Conservation (phyloP, 805 yeast genomes). For the Cyberlindnera euphorbiiphila region DNA sequence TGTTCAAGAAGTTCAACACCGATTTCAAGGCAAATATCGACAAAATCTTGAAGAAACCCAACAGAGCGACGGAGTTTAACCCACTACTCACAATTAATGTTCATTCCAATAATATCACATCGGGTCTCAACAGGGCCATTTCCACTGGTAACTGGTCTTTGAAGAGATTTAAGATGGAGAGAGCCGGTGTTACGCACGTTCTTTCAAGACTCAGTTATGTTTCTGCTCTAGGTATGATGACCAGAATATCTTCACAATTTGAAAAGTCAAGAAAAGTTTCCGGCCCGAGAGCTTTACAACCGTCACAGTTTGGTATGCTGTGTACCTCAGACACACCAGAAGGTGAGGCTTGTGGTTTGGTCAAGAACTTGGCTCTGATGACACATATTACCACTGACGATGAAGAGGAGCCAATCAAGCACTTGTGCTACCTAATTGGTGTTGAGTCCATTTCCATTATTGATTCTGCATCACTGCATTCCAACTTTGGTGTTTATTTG, state of each 20-base stretch:
- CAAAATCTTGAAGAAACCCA: constrained; percentile 88
- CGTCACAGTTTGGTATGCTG: constrained; percentile 98
- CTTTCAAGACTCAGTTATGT: constrained; percentile 87
- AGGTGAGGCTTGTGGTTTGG: constrained; percentile 99
- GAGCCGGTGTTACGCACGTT: constrained; percentile 99
- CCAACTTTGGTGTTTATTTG: constrained; percentile 78
- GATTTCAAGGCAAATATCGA: constrained; percentile 95
- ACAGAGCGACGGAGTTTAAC: constrained; percentile 92
- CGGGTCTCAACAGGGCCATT: constrained; percentile 92
- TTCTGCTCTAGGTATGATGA: constrained; percentile 98
- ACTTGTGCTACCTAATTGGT: constrained; percentile 76
- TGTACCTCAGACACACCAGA: constrained; percentile 99
- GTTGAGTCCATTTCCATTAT: constrained; percentile 80
- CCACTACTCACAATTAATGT: constrained; percentile 86
- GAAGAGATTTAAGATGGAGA: constrained; percentile 98
- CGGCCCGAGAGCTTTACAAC: constrained; percentile 98
- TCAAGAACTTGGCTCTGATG: constrained; percentile 94
- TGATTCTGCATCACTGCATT: constrained; percentile 80
- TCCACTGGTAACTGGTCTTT: constrained; percentile 99
- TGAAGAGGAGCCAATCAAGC: constrained; percentile 84
- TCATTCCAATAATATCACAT: constrained; percentile 89
- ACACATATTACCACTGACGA: constrained; percentile 98
- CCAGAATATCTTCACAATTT: constrained; percentile 97
- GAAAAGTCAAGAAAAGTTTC: constrained; percentile 97
- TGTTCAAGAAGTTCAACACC: constrained; percentile 91